Percentiles rank a stretch among this genome's conserved stretches.
phyloP scores from a whole-genome alignment of 192 early-diverging fungal genomes.

The Funneliformis mosseae region DNA sequence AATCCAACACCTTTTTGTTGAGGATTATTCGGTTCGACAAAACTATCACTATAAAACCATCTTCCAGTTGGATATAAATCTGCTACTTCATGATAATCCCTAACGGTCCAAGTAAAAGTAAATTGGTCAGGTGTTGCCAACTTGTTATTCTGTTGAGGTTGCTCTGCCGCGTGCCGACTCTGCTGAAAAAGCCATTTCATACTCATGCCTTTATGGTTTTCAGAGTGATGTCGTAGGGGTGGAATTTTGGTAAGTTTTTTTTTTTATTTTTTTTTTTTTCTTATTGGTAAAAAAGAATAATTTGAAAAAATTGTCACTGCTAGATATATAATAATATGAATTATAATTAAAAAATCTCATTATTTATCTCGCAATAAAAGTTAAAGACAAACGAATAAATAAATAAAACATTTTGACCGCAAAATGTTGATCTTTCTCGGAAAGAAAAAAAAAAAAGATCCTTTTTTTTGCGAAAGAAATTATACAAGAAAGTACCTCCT shows the following conservation, averaged over 20 bases:
- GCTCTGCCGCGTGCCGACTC: background rate
- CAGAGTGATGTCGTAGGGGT: background rate
- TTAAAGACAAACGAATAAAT: too few relatives aligned
- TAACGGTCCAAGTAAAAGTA: constrained; percentile 17
- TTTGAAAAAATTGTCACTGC: background rate
- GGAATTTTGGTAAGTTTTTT: constrained; percentile 5
- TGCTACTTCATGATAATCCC: constrained; percentile 19
- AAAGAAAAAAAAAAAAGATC: background rate
- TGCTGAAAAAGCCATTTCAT: constrained; percentile 21
- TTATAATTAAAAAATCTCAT: too few relatives aligned
- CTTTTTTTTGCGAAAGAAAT: background rate
- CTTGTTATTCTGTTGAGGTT: constrained; percentile 7
- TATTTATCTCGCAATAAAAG: too few relatives aligned
- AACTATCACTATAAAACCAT: constrained; percentile 25
- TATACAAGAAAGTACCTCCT: background rate
- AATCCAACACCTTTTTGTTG: background rate
- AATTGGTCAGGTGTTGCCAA: constrained; percentile 14
- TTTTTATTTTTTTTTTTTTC: too few relatives aligned
- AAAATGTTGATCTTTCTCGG: background rate
- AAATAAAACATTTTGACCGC: background rate
- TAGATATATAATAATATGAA: background rate
- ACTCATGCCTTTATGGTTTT: constrained; percentile 8
- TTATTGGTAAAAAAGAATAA: background rate
- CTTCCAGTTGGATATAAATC: constrained; percentile 23
- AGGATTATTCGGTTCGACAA: constrained; percentile 2